phyloP scores from a whole-genome alignment of 352 stramenopile genomes.

The Phytopythium delawarense region DNA sequence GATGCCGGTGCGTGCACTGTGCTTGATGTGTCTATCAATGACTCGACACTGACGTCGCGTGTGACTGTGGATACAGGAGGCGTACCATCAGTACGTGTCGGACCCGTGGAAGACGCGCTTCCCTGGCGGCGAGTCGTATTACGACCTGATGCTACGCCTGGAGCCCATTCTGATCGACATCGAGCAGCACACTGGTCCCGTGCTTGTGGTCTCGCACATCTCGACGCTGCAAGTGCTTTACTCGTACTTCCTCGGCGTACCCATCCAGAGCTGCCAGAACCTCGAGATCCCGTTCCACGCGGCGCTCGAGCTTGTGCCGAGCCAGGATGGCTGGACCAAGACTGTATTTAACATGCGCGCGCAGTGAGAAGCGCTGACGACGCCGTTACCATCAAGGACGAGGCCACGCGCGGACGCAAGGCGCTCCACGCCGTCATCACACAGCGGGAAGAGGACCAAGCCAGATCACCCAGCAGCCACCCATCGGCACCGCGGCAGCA shows the following conservation, averaged over 20 bases:
- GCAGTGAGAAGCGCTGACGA: slow-evolving; percentile 7
- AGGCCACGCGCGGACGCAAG: neutral
- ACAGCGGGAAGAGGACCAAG: neutral
- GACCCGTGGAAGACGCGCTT: slow-evolving; percentile 82
- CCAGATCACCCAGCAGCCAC: neutral
- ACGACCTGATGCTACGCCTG: slow-evolving; percentile 91
- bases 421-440: neutral
- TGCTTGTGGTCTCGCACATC: slow-evolving; percentile 84
- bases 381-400: neutral
- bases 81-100: slow-evolving; percentile 56
- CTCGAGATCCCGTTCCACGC: slow-evolving; percentile 86
- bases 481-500: neutral
- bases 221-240: slow-evolving; percentile 86
- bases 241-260: slow-evolving; percentile 81
- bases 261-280: slow-evolving; percentile 70
- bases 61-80: slow-evolving; percentile 27
- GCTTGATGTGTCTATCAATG: neutral
- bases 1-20: slow-evolving; percentile 33
- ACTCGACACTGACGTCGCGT: neutral
- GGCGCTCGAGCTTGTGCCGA: slow-evolving; percentile 77
- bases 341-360: slow-evolving; percentile 82
- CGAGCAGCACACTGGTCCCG: slow-evolving; percentile 80
- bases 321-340: slow-evolving; percentile 77
- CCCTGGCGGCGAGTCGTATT: slow-evolving; percentile 91
- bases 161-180: slow-evolving; percentile 93